These are phyloP conservation scores for Cladosporium sphaerospermum DNA, from an alignment of 2,329 filamentous ascomycete species.

Conservation along the genomic window DNA sequence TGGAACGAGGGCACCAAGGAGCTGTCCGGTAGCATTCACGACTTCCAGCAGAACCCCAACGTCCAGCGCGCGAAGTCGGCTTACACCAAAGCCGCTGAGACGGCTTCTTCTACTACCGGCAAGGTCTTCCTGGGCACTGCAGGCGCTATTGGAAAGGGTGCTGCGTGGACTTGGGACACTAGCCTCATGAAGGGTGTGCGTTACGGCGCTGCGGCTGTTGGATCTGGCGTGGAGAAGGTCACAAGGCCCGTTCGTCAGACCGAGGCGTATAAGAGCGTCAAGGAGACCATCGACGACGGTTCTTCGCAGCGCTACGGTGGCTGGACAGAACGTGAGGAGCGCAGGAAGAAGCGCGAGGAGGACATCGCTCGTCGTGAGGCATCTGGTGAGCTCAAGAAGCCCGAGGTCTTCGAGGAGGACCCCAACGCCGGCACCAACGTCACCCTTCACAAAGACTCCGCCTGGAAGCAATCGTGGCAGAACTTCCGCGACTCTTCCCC, in stretches of 20 bases:
- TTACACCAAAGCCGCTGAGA: conserved; percentile 79
- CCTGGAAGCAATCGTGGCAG: conserved; percentile 97
- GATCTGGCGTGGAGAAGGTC: conserved; percentile 84
- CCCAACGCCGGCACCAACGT: conserved; percentile 92
- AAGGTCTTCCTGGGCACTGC: conserved; percentile 81
- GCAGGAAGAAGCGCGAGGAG: conserved; percentile 68
- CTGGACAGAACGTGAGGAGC: conserved; percentile 94
- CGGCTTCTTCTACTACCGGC: conserved; percentile 70
- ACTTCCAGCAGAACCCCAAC: conserved; percentile 88
- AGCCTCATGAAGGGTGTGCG: conserved; percentile 85
- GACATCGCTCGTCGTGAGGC: conserved; percentile 52
- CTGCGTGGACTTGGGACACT: conserved; percentile 96
- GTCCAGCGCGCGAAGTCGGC: conserved; percentile 80
- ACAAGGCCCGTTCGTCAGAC: conserved; percentile 91
- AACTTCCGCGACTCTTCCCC: conserved; percentile 88
- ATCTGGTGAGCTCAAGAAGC: conserved; percentile 33
- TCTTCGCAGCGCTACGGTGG: conserved; percentile 94
- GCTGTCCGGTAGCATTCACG: conserved; percentile 77
- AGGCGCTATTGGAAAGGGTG: conserved; percentile 79
- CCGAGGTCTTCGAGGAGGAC: conserved; percentile 69
- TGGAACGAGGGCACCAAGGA: conserved; percentile 99
- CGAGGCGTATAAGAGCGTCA: conserved; percentile 86
- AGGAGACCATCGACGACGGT: conserved; percentile 93
- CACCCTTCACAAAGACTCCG: conserved; percentile 91
- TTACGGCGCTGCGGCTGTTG: conserved; percentile 78